Conservation (phyloP, 345 rosid genomes). For the Camelina hispida region DNA sequence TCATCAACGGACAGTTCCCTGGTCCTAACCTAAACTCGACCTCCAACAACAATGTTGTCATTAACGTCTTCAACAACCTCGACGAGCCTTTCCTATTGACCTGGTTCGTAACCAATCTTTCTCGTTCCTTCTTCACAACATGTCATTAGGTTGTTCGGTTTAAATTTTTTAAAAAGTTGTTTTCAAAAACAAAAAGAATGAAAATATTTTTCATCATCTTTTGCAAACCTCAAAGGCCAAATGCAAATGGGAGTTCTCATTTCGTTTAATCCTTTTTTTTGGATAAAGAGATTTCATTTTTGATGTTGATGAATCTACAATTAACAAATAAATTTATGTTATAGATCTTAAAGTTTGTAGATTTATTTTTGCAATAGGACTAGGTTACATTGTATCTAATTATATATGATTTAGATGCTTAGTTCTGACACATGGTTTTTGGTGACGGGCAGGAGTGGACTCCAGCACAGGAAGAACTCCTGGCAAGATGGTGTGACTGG, state of each 20-base stretch:
- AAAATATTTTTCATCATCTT: not conserved
- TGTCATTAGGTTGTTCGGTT: not conserved
- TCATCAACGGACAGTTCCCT: constrained; percentile 77
- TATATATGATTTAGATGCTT: not conserved
- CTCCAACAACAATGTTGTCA: constrained; percentile 67
- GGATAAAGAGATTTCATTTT: too few species aligned
- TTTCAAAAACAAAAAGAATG: not conserved
- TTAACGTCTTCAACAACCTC: constrained; percentile 79
- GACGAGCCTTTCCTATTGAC: constrained; percentile 83
- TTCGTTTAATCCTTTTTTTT: too few species aligned
- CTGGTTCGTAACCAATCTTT: constrained; percentile 66
- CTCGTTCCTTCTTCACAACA: constrained; percentile 44
- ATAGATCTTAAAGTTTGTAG: too few species aligned
- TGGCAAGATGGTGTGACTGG: constrained; percentile 82
- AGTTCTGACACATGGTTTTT: constrained; percentile 16
- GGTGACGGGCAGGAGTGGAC: constrained; percentile 61
- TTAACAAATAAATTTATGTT: too few species aligned
- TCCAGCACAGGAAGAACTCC: constrained; percentile 86
- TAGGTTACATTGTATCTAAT: not conserved
- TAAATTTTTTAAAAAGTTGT: too few species aligned
- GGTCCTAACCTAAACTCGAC: constrained; percentile 84
- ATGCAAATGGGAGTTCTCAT: too few species aligned
- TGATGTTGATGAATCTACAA: too few species aligned
- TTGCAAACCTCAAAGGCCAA: too few species aligned
- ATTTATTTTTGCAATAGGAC: not conserved